Conservation (phyloP, 73 alveolate species). For the Stentor roeselii region DNA sequence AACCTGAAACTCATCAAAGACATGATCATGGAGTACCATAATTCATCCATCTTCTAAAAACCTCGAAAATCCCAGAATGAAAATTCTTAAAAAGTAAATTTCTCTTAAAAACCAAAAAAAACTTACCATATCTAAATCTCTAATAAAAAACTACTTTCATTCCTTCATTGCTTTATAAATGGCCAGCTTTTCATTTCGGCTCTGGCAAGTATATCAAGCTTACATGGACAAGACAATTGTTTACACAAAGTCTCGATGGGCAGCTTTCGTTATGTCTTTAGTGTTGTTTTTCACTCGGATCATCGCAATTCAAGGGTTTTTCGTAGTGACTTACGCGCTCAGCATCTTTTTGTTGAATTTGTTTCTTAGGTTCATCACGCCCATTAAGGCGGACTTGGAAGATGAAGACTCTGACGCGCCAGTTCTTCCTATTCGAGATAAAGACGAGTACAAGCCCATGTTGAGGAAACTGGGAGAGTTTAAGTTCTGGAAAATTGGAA, state of each 20-base stretch:
- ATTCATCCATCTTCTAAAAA: too few species aligned
- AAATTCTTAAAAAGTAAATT: too few species aligned
- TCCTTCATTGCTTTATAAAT: background rate
- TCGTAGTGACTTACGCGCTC: conserved; percentile 10
- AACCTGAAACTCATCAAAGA: too few species aligned
- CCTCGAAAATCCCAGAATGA: too few species aligned
- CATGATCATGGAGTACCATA: too few species aligned
- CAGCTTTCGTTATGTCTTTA: background rate
- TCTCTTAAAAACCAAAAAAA: too few species aligned
- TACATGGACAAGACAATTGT: background rate
- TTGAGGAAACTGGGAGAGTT: conserved; percentile 41
- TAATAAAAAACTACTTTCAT: background rate
- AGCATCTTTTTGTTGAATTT: conserved; percentile 4
- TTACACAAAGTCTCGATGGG: background rate
- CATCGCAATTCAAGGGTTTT: background rate
- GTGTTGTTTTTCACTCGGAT: background rate
- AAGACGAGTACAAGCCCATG: conserved; percentile 40
- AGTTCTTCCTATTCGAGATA: conserved; percentile 39
- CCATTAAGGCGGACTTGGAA: conserved; percentile 23
- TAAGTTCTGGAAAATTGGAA: conserved; percentile 31
- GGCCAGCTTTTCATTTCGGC: background rate
- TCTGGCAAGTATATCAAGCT: conserved; percentile 11
- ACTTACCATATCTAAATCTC: too few species aligned
- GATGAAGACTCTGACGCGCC: conserved; percentile 32
- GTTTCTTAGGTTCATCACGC: conserved; percentile 14